Evolutionary conservation across 2,329 filamentous ascomycete species (phyloP).

Genomic region (Monosporascus sp.): DNA sequence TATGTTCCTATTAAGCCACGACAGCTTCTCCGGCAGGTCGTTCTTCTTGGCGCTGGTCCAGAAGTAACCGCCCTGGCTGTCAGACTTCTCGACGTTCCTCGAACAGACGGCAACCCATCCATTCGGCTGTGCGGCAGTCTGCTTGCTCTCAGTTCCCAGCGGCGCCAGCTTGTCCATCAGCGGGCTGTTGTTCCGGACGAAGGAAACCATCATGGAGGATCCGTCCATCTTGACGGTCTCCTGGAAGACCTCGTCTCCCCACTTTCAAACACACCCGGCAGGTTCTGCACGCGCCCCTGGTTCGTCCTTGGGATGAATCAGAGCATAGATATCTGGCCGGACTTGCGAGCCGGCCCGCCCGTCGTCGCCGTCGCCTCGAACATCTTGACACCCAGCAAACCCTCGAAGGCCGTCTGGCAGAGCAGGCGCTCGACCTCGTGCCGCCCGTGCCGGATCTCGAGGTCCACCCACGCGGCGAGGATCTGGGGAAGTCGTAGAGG

Average conservation of each 20-base stretch:
- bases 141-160: slow-evolving; percentile 4
- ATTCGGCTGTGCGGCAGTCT: slow-evolving; percentile 19
- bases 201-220: slow-evolving; percentile 33
- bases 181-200: slow-evolving; percentile 19
- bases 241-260: slow-evolving; percentile 24
- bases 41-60: slow-evolving; percentile 19
- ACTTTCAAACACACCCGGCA: slow-evolving; percentile 12
- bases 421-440: slow-evolving; percentile 9
- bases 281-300: slow-evolving; percentile 20
- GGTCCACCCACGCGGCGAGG: slow-evolving; percentile 3
- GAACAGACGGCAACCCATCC: slow-evolving; percentile 29
- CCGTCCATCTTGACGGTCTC: slow-evolving; percentile 36
- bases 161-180: slow-evolving; percentile 13
- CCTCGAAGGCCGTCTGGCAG: slow-evolving; percentile 16
- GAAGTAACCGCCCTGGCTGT: slow-evolving; percentile 7
- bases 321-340: slow-evolving; percentile 10
- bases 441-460: slow-evolving; percentile 13
- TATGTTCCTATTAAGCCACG: slow-evolving; percentile 12
- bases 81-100: slow-evolving; percentile 17
- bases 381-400: slow-evolving; percentile 19
- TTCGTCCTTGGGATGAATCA: slow-evolving; percentile 20
- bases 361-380: slow-evolving; percentile 12
- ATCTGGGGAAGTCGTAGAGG: slow-evolving; percentile 17
- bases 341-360: neutral
- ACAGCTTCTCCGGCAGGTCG: slow-evolving; percentile 17